Conservation (phyloP, 2,329 filamentous ascomycete species). For the Clonostachys solani region DNA sequence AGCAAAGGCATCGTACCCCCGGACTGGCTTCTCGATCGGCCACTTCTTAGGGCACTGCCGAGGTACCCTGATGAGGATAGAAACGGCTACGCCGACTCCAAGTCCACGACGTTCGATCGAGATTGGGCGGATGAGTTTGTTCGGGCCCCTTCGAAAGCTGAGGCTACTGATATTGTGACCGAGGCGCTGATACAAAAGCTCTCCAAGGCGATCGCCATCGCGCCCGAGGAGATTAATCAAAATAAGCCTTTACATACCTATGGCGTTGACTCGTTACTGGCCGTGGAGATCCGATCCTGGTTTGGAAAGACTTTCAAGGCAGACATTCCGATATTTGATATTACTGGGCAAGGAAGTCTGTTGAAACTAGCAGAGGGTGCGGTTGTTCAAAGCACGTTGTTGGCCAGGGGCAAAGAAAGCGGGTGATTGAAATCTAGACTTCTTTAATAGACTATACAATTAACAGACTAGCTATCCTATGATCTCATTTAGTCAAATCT, state of each 20-base stretch:
- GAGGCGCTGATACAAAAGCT: neutral
- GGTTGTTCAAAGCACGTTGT: too few species aligned
- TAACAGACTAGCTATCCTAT: too few species aligned
- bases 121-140: neutral
- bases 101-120: neutral
- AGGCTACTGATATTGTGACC: neutral
- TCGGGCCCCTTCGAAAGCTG: neutral
- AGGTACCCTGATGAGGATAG: too few species aligned
- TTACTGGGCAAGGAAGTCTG: constrained; percentile 27
- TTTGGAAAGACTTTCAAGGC: constrained; percentile 37
- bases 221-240: constrained; percentile 35
- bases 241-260: constrained; percentile 34
- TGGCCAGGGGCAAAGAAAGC: too few species aligned
- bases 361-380: too few species aligned
- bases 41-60: neutral
- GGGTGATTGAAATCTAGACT: too few species aligned
- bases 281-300: constrained; percentile 45
- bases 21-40: neutral
- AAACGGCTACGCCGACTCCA: neutral
- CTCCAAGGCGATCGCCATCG: constrained; percentile 29
- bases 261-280: constrained; percentile 47
- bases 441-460: too few species aligned
- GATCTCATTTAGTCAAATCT: too few species aligned
- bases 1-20: neutral
- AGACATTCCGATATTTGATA: constrained; percentile 41